Conservation (phyloP, 2,329 filamentous ascomycete species). For the Exophiala aquamarina region DNA sequence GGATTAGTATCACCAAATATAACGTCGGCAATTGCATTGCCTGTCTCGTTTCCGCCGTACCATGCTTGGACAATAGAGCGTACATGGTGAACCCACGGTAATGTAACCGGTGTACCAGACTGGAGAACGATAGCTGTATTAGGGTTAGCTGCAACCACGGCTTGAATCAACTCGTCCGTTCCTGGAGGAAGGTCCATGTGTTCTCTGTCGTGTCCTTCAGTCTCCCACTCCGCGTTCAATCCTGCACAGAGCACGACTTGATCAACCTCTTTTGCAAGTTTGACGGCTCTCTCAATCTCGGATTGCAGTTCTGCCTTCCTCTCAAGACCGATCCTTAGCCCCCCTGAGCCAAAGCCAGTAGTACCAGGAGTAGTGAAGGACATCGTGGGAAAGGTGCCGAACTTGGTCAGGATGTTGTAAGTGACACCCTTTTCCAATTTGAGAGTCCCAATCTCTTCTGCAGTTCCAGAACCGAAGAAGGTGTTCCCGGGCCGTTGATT, state of each 20-base stretch:
- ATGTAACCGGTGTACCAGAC: conserved; percentile 67
- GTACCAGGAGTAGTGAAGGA: conserved; percentile 52
- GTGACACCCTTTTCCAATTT: conserved; percentile 59
- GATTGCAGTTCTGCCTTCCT: conserved; percentile 58
- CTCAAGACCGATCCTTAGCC: conserved; percentile 62
- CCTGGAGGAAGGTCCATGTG: conserved; percentile 57
- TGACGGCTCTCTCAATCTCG: conserved; percentile 66
- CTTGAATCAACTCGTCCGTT: conserved; percentile 58
- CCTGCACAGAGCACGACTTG: conserved; percentile 78
- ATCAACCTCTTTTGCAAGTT: conserved; percentile 67
- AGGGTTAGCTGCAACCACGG: conserved; percentile 65
- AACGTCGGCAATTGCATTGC: conserved; percentile 76
- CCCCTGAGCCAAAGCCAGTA: conserved; percentile 56
- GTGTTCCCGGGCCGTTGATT: conserved; percentile 62
- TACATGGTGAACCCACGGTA: conserved; percentile 48
- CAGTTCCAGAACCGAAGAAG: conserved; percentile 65
- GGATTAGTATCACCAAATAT: conserved; percentile 74
- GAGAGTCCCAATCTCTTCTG: conserved; percentile 62
- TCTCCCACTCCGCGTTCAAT: conserved; percentile 79
- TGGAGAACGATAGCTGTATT: conserved; percentile 74
- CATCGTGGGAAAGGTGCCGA: conserved; percentile 59
- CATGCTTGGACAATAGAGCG: conserved; percentile 71
- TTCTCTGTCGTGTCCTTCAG: conserved; percentile 65
- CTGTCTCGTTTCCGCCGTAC: conserved; percentile 86
- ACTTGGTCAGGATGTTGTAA: conserved; percentile 61